A percentile compares a stretch with the other conserved stretches of the same genome.
phyloP scores from a whole-genome alignment of 257 asterid genomes.

The Euphrasia confusa region DNA sequence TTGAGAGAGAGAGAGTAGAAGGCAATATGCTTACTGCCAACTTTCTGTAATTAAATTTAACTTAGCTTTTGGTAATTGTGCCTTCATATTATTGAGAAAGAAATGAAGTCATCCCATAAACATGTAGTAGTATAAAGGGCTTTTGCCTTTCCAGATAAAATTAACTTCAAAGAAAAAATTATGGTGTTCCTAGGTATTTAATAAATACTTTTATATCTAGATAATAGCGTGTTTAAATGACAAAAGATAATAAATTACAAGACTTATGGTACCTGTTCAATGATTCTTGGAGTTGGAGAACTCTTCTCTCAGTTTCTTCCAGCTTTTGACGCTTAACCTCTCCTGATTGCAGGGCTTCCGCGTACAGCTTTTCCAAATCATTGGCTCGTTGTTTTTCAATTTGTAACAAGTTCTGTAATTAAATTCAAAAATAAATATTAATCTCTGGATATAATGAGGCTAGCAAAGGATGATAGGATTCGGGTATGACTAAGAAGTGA shows the following conservation, averaged over 20 bases:
- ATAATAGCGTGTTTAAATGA: background rate
- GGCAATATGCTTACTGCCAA: too few species aligned
- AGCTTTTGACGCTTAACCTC: constrained; percentile 67
- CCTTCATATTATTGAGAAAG: background rate
- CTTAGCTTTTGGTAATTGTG: background rate
- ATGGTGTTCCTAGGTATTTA: constrained; percentile 1
- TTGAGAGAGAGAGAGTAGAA: too few species aligned
- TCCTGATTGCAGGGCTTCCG: constrained; percentile 60
- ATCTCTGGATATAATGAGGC: constrained; percentile 2
- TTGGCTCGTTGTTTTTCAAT: constrained; percentile 70
- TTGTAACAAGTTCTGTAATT: constrained; percentile 51
- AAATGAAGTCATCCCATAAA: background rate
- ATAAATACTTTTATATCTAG: background rate
- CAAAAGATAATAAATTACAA: constrained; percentile 25
- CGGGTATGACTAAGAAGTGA: too few species aligned
- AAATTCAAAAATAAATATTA: constrained; percentile 22
- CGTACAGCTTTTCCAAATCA: constrained; percentile 53
- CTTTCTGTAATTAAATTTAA: background rate
- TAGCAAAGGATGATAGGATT: too few species aligned
- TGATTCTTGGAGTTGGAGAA: constrained; percentile 92
- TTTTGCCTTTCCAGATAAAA: background rate
- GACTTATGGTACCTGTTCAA: constrained; percentile 72
- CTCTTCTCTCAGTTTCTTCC: constrained; percentile 88
- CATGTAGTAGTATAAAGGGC: background rate
- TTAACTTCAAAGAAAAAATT: constrained; percentile 11